Conservation (phyloP, 2,329 filamentous ascomycete genomes). For the Fusarium sp. region DNA sequence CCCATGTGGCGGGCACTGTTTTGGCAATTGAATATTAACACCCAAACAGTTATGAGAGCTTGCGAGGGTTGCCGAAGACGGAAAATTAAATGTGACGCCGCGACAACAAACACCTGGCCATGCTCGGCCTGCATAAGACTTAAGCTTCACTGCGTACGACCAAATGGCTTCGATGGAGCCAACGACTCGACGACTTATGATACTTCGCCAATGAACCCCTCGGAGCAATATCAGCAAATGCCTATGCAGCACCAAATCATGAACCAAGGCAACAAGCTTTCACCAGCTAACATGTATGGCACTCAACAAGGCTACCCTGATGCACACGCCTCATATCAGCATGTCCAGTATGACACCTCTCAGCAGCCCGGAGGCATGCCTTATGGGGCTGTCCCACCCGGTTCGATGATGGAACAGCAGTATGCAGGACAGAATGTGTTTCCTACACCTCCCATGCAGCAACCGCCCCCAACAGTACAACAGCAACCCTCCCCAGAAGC, state of each 20-base stretch:
- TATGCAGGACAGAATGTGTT: conserved; percentile 66
- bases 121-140: conserved; percentile 93
- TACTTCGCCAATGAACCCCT: conserved; percentile 50
- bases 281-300: conserved; percentile 61
- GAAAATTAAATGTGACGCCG: conserved; percentile 98
- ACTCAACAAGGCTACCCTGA: conserved; percentile 64
- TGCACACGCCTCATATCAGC: conserved; percentile 60
- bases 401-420: conserved; percentile 64
- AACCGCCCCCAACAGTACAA: conserved; percentile 39
- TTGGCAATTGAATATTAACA: conserved; percentile 11
- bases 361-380: conserved; percentile 63
- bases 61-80: conserved; percentile 94
- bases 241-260: conserved; percentile 63
- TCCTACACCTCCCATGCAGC: conserved; percentile 63
- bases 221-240: conserved; percentile 63
- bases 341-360: conserved; percentile 62
- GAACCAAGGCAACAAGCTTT: conserved; percentile 57
- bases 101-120: conserved; percentile 97
- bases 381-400: conserved; percentile 66
- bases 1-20: background rate
- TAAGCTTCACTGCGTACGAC: conserved; percentile 93
- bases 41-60: conserved; percentile 85
- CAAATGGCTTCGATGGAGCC: conserved; percentile 76
- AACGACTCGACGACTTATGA: conserved; percentile 54
- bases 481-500: conserved; percentile 60